Conservation (phyloP, 2,329 filamentous ascomycete species). For the Trichoderma pleuroti region DNA sequence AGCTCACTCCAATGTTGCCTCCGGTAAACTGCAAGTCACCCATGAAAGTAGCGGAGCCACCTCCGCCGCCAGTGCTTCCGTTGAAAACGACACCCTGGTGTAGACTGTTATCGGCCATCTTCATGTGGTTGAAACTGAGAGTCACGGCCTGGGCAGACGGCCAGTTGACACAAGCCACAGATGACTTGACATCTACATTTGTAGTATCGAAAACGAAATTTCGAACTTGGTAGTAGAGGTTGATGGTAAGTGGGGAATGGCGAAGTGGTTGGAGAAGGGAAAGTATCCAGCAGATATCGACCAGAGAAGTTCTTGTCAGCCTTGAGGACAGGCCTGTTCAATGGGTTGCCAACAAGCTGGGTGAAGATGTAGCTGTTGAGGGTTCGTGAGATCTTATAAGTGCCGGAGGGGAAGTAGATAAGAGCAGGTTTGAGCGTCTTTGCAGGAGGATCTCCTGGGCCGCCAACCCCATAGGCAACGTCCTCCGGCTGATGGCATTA, state of each 20-base stretch:
- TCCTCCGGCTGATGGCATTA: slow-evolving; percentile 10
- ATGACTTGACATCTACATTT: slow-evolving; percentile 4
- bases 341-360: slow-evolving; percentile 21
- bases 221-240: slow-evolving; percentile 20
- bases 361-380: slow-evolving; percentile 23
- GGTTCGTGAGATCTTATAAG: slow-evolving; percentile 23
- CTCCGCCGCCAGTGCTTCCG: slow-evolving; percentile 17
- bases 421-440: slow-evolving; percentile 22
- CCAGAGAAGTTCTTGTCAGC: slow-evolving; percentile 17
- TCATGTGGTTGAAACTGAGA: slow-evolving; percentile 18
- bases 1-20: slow-evolving; percentile 15
- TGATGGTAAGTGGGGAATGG: slow-evolving; percentile 21
- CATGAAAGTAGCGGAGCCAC: slow-evolving; percentile 21
- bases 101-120: slow-evolving; percentile 16
- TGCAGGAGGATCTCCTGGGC: slow-evolving; percentile 18
- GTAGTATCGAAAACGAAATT: slow-evolving; percentile 21
- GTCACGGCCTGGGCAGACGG: slow-evolving; percentile 20
- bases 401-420: slow-evolving; percentile 29
- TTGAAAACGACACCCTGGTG: slow-evolving; percentile 21
- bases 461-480: slow-evolving; percentile 20
- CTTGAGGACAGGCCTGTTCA: slow-evolving; percentile 18
- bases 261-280: slow-evolving; percentile 18
- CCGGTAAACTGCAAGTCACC: slow-evolving; percentile 18
- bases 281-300: slow-evolving; percentile 18
- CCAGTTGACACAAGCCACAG: slow-evolving; percentile 20